Evolutionary conservation across 164 flowering plant genomes (phyloP).

Genomic region (Nelumbo lutea): DNA sequence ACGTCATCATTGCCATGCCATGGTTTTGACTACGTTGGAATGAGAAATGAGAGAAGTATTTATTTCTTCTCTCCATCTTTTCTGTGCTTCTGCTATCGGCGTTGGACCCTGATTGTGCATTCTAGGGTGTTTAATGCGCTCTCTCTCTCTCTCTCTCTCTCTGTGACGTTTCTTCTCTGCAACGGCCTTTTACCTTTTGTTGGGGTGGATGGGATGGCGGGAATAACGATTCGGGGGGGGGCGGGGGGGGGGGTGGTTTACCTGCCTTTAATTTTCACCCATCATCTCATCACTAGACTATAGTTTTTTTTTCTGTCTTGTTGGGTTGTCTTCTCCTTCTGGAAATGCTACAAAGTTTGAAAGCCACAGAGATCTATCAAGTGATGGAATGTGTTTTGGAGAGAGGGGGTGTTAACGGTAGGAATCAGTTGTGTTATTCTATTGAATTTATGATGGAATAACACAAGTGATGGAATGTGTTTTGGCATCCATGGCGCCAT

Average conservation of each 20-base stretch:
- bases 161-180: conserved; percentile 16
- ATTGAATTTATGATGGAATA: too few relatives aligned
- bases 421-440: too few relatives aligned
- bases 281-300: background rate
- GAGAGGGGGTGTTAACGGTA: too few relatives aligned
- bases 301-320: conserved; percentile 22
- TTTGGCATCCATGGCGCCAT: too few relatives aligned
- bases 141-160: background rate
- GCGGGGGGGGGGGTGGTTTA: background rate
- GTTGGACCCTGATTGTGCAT: conserved; percentile 1
- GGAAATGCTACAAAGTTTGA: background rate
- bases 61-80: background rate
- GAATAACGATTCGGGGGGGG: background rate
- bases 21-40: conserved; percentile 25
- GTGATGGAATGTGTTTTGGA: too few relatives aligned
- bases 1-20: conserved; percentile 35
- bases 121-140: conserved; percentile 4
- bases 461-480: too few relatives aligned
- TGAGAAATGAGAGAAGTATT: background rate
- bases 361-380: background rate
- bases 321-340: conserved; percentile 19
- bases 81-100: background rate
- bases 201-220: background rate
- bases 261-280: conserved; percentile 10
- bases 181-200: conserved; percentile 24